Conservation (phyloP, 2,329 filamentous ascomycete genomes). For the Coniochaeta sp. region DNA sequence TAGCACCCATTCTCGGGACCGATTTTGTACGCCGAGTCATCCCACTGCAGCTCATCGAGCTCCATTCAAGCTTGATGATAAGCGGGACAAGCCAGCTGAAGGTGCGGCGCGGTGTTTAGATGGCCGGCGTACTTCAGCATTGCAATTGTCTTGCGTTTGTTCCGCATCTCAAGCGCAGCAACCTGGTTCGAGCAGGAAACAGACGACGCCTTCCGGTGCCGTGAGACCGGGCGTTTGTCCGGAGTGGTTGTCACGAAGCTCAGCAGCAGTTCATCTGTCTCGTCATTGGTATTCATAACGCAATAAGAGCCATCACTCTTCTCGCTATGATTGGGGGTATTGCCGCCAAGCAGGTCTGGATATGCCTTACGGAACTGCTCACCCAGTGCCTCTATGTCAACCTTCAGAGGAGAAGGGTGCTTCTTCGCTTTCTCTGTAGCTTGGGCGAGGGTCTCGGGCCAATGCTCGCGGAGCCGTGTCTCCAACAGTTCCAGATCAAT, state of each 20-base stretch:
- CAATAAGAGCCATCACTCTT: neutral
- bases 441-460: conserved; percentile 5
- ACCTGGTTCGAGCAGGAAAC: neutral
- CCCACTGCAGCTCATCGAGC: conserved; percentile 26
- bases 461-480: conserved; percentile 18
- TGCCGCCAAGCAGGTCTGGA: neutral
- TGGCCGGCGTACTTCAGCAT: neutral
- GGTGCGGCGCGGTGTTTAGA: neutral
- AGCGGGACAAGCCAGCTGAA: neutral
- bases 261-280: conserved; percentile 22
- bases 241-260: conserved; percentile 9
- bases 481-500: conserved; percentile 29
- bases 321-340: neutral
- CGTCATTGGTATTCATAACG: conserved; percentile 5
- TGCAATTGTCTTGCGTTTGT: neutral
- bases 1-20: neutral
- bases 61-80: conserved; percentile 12
- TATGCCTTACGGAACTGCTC: neutral
- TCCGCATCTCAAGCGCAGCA: neutral
- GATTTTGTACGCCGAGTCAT: conserved; percentile 5
- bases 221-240: conserved; percentile 2
- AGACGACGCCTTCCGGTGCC: neutral
- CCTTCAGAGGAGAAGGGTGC: neutral
- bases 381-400: neutral
- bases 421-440: neutral